Evolutionary conservation across 441 rosid species (phyloP), one percentile per base, ranked within the genome.

Genomic region (Aleurites moluccanus): DNA sequence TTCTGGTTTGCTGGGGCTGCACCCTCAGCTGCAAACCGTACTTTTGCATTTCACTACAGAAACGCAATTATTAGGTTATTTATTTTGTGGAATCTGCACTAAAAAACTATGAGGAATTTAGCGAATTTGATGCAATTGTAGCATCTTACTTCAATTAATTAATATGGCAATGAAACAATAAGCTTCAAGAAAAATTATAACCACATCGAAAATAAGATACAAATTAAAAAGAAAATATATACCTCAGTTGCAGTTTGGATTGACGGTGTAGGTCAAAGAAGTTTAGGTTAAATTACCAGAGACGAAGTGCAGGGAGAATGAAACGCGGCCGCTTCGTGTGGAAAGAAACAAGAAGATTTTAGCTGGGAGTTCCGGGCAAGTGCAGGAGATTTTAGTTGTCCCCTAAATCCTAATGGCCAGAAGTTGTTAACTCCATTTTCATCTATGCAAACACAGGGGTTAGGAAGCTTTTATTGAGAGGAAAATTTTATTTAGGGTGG

Each of bases 21-120:
- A 73, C 97, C 83, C 99, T 86, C 70, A 93, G 84, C 81, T 91
- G 89, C 75, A 95, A 81, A 30, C 97, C 98, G 79, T 90, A 93
- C 85, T 90, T 95, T 83, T 86, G 93, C 98, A 89, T 89, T 59
- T 49, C 64, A 64, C 61, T 55, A 28, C 33, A 14, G 35, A 27
- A 28, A 60, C 8, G 8, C n/a, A 53, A n/a, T 53, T 53, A 53
- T 53, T 53, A n/a, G 25, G 59, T 6, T 38, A 6, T 9, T 53
- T 53, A 53, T 53, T 7, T n/a, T 53, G 59, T 4, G 10, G n/a
- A n/a, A 2, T n/a, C 59, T 45, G 4, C 7, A 23, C 56, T 52
- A 10, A 53, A 53, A n/a, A 9, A 2, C 15, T 45, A 50, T 50
- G 55, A 50, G n/a, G 8, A 2, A 56, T 6, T 53, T 6, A 20